Evolutionary conservation across 306 rosid genomes (phyloP).

Genomic region (Rubus idaeus): DNA sequence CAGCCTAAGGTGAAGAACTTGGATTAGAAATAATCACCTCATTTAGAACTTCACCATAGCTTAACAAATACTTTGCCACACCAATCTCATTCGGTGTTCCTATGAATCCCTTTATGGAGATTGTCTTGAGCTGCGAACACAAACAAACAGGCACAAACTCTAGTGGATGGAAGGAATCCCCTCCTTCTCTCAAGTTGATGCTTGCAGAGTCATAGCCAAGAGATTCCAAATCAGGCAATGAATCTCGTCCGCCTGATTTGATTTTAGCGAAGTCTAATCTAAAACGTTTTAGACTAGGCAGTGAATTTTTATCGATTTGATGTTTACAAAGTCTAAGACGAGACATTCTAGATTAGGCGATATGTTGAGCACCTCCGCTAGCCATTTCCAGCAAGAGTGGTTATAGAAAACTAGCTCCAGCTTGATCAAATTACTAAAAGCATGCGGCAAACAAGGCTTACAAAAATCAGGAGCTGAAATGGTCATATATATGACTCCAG

Average conservation of each 20-base stretch:
- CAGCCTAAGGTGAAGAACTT: background rate
- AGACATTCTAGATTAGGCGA: background rate
- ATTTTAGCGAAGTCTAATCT: too few relatives aligned
- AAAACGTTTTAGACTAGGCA: too few relatives aligned
- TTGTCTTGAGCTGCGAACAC: background rate
- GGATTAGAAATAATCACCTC: background rate
- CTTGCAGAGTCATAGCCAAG: too few relatives aligned
- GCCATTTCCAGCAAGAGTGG: background rate
- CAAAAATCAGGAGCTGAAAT: background rate
- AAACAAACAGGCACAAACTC: constrained; percentile 4
- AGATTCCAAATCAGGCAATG: too few relatives aligned
- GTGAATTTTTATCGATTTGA: background rate
- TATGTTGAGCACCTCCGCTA: background rate
- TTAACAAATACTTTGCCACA: background rate
- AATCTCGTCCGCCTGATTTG: too few relatives aligned
- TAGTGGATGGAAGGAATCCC: background rate
- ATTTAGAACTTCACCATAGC: background rate
- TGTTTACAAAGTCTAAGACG: background rate
- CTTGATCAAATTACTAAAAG: background rate
- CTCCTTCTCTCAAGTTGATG: background rate
- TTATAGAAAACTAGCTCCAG: background rate
- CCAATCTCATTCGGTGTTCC: background rate
- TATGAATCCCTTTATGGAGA: background rate
- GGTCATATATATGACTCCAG: background rate
- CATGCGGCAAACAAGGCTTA: background rate